phyloP scores from a whole-genome alignment of 1,284 basidiomycete genomes.

The Kalmanozyma brasiliensis region DNA sequence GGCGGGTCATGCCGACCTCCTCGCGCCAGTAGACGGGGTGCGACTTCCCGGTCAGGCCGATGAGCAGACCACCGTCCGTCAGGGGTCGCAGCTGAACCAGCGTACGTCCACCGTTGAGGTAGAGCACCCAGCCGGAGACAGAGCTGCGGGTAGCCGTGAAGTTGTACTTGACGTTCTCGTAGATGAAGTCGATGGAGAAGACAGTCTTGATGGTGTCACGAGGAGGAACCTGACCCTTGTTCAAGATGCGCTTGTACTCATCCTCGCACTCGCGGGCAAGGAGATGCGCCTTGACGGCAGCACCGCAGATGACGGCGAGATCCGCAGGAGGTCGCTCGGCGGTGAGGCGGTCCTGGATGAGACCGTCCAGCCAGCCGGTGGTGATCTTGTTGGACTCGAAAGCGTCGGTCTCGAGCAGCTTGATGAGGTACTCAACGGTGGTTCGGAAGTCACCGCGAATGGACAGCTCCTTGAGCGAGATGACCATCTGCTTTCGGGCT shows the following conservation, averaged over 20 bases:
- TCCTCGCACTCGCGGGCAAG: conserved; percentile 87
- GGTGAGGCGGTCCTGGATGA: conserved; percentile 94
- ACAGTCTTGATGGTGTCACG: conserved; percentile 95
- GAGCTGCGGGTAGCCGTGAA: conserved; percentile 95
- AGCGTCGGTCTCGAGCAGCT: conserved; percentile 92
- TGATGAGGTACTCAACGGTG: conserved; percentile 94
- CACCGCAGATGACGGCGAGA: conserved; percentile 91
- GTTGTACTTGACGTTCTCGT: conserved; percentile 93
- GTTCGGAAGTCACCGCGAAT: conserved; percentile 99
- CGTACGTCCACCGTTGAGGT: conserved; percentile 84
- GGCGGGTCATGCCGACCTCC: conserved; percentile 81
- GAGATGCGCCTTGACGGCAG: conserved; percentile 93
- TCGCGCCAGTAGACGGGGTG: conserved; percentile 99
- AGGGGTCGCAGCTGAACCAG: conserved; percentile 74
- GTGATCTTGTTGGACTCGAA: conserved; percentile 98
- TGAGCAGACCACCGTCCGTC: conserved; percentile 92
- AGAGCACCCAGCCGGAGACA: conserved; percentile 87
- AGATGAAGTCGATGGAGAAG: conserved; percentile 92
- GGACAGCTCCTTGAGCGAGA: conserved; percentile 96
- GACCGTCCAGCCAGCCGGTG: conserved; percentile 96
- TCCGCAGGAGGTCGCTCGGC: conserved; percentile 93
- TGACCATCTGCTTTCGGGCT: conserved; percentile 98
- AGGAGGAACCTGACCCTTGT: conserved; percentile 97
- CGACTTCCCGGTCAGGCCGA: conserved; percentile 90
- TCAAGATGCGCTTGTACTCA: conserved; percentile 93